Percentiles rank a stretch among this genome's conserved stretches.
Conservation (phyloP, 2,329 filamentous ascomycete genomes). For the Ophiostoma populinum region DNA sequence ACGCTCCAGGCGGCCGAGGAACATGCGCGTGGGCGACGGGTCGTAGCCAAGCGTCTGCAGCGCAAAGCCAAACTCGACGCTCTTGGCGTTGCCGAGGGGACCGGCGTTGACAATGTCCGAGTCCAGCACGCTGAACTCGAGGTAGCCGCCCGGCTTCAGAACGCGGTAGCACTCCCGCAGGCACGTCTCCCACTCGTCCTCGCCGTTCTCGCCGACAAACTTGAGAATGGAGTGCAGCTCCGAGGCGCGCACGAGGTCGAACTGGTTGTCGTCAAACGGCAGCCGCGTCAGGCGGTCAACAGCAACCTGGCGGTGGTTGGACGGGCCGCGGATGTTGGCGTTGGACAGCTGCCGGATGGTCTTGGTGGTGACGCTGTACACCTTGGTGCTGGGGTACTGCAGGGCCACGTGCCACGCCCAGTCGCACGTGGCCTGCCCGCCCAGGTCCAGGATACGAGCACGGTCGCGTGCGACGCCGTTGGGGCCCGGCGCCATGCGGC, state of each 20-base stretch:
- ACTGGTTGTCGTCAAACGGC: slow-evolving; percentile 71
- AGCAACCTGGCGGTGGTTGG: slow-evolving; percentile 71
- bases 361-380: slow-evolving; percentile 72
- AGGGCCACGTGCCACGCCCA: slow-evolving; percentile 92
- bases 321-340: slow-evolving; percentile 61
- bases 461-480: slow-evolving; percentile 30
- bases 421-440: slow-evolving; percentile 68
- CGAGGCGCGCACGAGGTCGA: slow-evolving; percentile 81
- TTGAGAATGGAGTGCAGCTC: slow-evolving; percentile 76
- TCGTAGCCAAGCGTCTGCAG: slow-evolving; percentile 86
- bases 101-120: slow-evolving; percentile 79
- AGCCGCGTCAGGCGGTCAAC: slow-evolving; percentile 63
- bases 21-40: slow-evolving; percentile 63
- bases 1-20: slow-evolving; percentile 54
- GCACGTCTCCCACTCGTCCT: slow-evolving; percentile 79
- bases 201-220: slow-evolving; percentile 44
- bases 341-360: slow-evolving; percentile 52
- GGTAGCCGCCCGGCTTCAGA: slow-evolving; percentile 79
- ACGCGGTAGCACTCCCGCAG: slow-evolving; percentile 76
- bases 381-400: slow-evolving; percentile 67
- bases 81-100: slow-evolving; percentile 60
- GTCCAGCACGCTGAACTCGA: slow-evolving; percentile 84
- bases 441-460: slow-evolving; percentile 66
- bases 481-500: slow-evolving; percentile 26
- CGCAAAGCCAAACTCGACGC: slow-evolving; percentile 81